These are phyloP conservation scores for Tulasnella sp. DNA, from an alignment of 768 basidiomycete genomes.

Conservation along the genomic window DNA sequence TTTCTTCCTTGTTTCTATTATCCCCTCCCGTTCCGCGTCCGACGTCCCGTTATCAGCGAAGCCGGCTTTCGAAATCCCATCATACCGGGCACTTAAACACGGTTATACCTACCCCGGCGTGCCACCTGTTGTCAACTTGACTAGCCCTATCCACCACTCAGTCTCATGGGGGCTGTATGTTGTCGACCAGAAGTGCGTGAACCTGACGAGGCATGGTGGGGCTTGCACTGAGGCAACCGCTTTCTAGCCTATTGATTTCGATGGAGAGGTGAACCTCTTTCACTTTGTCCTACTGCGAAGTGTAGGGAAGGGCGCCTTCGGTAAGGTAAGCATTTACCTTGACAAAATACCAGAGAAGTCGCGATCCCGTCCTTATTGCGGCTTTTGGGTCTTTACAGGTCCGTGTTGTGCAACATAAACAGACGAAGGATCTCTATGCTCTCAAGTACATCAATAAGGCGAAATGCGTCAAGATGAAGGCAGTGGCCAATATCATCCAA, in stretches of 20 bases:
- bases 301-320: conserved; percentile 95
- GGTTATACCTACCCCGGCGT: background rate
- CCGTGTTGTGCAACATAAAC: conserved; percentile 93
- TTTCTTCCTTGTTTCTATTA: too few relatives aligned
- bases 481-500: conserved; percentile 86
- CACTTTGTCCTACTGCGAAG: conserved; percentile 94
- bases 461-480: conserved; percentile 81
- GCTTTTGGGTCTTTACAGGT: conserved; percentile 41
- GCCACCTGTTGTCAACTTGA: background rate
- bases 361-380: conserved; percentile 4
- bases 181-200: conserved; percentile 34
- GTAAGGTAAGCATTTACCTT: conserved; percentile 55
- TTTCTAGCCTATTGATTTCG: conserved; percentile 67
- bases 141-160: background rate
- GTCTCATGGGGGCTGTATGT: conserved; percentile 31
- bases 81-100: too few relatives aligned
- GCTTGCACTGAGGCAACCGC: background rate
- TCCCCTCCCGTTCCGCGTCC: too few relatives aligned
- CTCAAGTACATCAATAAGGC: conserved; percentile 98
- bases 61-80: too few relatives aligned
- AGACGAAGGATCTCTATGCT: conserved; percentile 81
- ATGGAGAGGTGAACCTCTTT: conserved; percentile 78
- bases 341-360: background rate
- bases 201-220: background rate
- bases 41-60: too few relatives aligned